These are phyloP conservation scores for Apophysomyces ossiformis DNA, from an alignment of 371 early-diverging fungal genomes.

Conservation along the genomic window DNA sequence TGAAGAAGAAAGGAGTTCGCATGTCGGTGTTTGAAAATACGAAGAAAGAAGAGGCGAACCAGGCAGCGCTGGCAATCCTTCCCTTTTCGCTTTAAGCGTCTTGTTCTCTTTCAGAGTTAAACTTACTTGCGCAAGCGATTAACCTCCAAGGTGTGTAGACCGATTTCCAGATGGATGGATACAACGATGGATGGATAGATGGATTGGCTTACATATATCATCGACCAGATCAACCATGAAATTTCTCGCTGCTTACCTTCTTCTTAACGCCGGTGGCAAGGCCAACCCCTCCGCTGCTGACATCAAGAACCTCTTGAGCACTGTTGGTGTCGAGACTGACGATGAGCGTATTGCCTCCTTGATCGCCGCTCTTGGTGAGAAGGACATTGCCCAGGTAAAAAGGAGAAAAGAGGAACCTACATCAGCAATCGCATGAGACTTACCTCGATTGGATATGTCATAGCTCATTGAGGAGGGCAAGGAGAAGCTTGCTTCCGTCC, in stretches of 20 bases:
- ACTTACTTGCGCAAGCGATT: conserved; percentile 17
- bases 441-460: neutral
- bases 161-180: conserved; percentile 3
- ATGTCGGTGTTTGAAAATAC: neutral
- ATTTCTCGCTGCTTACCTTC: conserved; percentile 92
- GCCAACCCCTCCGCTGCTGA: conserved; percentile 73
- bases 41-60: neutral
- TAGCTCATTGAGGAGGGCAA: conserved; percentile 87
- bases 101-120: conserved; percentile 21
- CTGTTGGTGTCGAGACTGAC: conserved; percentile 89
- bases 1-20: neutral
- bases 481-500: conserved; percentile 91
- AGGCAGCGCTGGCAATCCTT: neutral
- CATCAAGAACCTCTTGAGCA: conserved; percentile 75
- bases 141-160: conserved; percentile 10
- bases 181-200: conserved; percentile 9
- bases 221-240: conserved; percentile 61
- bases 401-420: neutral
- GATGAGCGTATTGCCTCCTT: conserved; percentile 70
- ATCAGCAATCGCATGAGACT: neutral
- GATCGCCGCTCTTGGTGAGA: conserved; percentile 78
- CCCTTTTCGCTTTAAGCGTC: conserved; percentile 18
- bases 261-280: conserved; percentile 84
- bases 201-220: conserved; percentile 3
- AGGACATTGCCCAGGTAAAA: conserved; percentile 70